These are phyloP conservation scores for Xylaria acuta DNA, from an alignment of 495 filamentous ascomycete genomes.

Conservation along the genomic window DNA sequence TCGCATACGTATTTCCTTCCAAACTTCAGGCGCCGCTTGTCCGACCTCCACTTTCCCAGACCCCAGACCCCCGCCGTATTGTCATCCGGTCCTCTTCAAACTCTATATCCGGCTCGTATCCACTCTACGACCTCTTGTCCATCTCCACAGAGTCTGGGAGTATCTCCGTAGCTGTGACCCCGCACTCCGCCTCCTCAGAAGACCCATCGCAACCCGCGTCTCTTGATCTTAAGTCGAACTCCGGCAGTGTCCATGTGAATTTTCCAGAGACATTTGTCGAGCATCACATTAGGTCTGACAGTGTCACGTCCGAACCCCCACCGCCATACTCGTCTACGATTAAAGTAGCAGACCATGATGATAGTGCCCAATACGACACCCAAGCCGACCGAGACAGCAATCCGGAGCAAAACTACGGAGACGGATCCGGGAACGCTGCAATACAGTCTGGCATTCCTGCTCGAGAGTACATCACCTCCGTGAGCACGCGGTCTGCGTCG, in stretches of 20 bases:
- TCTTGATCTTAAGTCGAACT: background rate
- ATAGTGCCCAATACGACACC: no score
- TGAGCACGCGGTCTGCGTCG: background rate
- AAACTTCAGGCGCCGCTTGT: background rate
- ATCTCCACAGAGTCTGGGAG: conserved; percentile 1
- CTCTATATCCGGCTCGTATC: background rate
- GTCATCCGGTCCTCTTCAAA: background rate
- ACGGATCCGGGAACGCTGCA: background rate
- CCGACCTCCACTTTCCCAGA: background rate
- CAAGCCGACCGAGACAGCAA: background rate
- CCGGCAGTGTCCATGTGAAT: background rate
- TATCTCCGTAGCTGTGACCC: background rate
- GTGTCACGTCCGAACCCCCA: no score
- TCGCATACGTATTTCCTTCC: background rate
- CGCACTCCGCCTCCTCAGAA: background rate
- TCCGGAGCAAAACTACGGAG: background rate
- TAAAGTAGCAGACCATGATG: no score
- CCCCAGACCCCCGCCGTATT: background rate
- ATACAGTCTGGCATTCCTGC: background rate
- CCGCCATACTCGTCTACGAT: no score
- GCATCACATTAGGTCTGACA: no score
- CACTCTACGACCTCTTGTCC: conserved; percentile 6
- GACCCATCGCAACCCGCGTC: background rate
- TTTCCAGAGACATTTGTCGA: background rate
- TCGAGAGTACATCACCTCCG: conserved; percentile 4